Evolutionary conservation across 805 yeast species (phyloP).

Genomic region (Metschnikowia lochheadii): DNA sequence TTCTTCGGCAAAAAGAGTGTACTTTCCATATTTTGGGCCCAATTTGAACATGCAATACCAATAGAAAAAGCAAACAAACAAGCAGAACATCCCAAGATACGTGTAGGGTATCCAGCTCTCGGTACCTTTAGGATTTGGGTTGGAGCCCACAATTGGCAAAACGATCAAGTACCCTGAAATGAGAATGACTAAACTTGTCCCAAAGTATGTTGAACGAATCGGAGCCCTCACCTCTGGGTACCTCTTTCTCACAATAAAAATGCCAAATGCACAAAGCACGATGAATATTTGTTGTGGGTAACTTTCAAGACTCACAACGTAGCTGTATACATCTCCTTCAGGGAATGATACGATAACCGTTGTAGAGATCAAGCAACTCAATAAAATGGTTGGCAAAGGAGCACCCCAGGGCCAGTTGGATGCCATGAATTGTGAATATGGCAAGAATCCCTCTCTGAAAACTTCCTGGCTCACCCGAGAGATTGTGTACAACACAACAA

Average conservation of each 20-base stretch:
- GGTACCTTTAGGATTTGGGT: slow-evolving; percentile 39
- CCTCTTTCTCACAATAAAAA: slow-evolving; percentile 49
- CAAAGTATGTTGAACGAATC: slow-evolving; percentile 47
- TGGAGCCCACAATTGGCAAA: slow-evolving; percentile 43
- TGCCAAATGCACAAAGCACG: slow-evolving; percentile 51
- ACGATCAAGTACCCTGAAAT: slow-evolving; percentile 47
- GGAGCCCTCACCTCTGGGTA: slow-evolving; percentile 48
- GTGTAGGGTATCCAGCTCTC: slow-evolving; percentile 49
- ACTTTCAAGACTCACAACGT: slow-evolving; percentile 49
- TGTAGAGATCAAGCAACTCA: slow-evolving; percentile 42
- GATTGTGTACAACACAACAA: slow-evolving; percentile 55
- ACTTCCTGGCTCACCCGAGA: slow-evolving; percentile 64
- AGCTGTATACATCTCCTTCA: slow-evolving; percentile 48
- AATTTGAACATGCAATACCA: slow-evolving; percentile 53
- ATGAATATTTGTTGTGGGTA: slow-evolving; percentile 49
- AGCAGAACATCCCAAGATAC: slow-evolving; percentile 38
- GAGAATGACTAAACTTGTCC: slow-evolving; percentile 43
- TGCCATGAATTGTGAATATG: slow-evolving; percentile 49
- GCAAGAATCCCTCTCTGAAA: slow-evolving; percentile 59
- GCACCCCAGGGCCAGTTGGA: slow-evolving; percentile 54
- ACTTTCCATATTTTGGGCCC: slow-evolving; percentile 44
- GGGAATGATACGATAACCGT: slow-evolving; percentile 39
- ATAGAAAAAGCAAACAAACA: slow-evolving; percentile 43
- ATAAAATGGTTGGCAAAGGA: slow-evolving; percentile 48
- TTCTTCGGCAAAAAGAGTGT: slow-evolving; percentile 41